These are phyloP conservation scores for Magnusiomyces tetraspermus DNA, from an alignment of 1,139 yeast genomes.

Conservation along the genomic window DNA sequence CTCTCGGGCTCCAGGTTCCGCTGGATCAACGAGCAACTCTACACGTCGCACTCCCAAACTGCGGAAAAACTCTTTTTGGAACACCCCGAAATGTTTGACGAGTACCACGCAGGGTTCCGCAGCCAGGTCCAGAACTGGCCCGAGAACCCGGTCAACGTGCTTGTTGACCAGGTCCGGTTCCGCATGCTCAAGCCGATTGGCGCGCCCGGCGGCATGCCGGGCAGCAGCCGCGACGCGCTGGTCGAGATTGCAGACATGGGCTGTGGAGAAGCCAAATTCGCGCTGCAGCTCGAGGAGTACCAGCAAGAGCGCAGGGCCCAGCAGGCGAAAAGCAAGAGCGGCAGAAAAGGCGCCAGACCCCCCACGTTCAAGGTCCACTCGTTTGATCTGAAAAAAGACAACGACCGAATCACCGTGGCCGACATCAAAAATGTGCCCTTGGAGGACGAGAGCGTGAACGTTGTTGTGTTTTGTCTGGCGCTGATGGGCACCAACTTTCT, in stretches of 20 bases:
- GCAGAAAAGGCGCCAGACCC: slow-evolving; percentile 28
- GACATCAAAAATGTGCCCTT: slow-evolving; percentile 88
- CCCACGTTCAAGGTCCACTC: slow-evolving; percentile 59
- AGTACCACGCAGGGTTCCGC: slow-evolving; percentile 90
- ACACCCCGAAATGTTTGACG: slow-evolving; percentile 85
- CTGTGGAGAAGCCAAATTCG: slow-evolving; percentile 91
- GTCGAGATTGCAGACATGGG: slow-evolving; percentile 96
- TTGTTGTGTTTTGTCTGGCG: slow-evolving; percentile 86
- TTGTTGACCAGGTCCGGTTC: slow-evolving; percentile 59
- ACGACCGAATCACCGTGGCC: slow-evolving; percentile 86
- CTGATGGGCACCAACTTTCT: slow-evolving; percentile 95
- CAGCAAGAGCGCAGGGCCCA: slow-evolving; percentile 6
- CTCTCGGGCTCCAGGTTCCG: slow-evolving; percentile 90
- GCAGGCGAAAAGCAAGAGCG: slow-evolving; percentile 34
- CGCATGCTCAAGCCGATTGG: slow-evolving; percentile 61
- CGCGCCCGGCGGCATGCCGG: slow-evolving; percentile 92
- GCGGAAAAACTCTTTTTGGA: slow-evolving; percentile 66
- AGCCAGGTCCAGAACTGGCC: slow-evolving; percentile 97
- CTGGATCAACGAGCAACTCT: slow-evolving; percentile 94
- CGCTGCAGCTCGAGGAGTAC: slow-evolving; percentile 38
- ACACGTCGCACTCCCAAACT: slow-evolving; percentile 68
- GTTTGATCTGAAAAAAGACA: slow-evolving; percentile 80
- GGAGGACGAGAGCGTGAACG: slow-evolving; percentile 62
- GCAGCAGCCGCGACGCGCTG: slow-evolving; percentile 34
- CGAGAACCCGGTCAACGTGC: slow-evolving; percentile 88